phyloP scores from a whole-genome alignment of 176 grass and related monocot species.

The Thalia dealbata region DNA sequence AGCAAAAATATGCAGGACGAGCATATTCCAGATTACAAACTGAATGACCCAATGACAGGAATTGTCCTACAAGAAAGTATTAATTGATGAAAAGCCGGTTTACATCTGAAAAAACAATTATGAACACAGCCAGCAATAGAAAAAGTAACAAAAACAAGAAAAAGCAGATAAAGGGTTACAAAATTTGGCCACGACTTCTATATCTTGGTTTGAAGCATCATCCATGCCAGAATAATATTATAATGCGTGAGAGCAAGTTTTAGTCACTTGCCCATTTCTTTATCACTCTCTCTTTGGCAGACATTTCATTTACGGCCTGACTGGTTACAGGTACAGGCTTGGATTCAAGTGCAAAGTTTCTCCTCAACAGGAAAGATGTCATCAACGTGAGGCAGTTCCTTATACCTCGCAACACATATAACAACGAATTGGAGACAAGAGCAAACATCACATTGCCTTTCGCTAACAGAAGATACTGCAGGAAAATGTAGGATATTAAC shows the following conservation, averaged over 20 bases:
- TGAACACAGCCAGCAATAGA: too few relatives aligned
- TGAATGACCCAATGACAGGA: too few relatives aligned
- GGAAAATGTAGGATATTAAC: background rate
- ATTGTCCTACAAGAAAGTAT: too few relatives aligned
- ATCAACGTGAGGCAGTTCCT: slow-evolving; percentile 24
- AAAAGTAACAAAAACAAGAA: too few relatives aligned
- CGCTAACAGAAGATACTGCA: slow-evolving; percentile 64
- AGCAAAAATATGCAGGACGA: too few relatives aligned
- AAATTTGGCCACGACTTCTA: too few relatives aligned
- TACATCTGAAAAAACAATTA: too few relatives aligned
- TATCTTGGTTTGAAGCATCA: too few relatives aligned
- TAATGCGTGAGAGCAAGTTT: background rate
- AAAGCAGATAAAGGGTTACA: too few relatives aligned
- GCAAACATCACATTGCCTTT: slow-evolving; percentile 45
- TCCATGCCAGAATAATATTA: too few relatives aligned
- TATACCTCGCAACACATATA: slow-evolving; percentile 41
- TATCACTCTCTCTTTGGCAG: slow-evolving; percentile 51
- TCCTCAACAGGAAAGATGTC: slow-evolving; percentile 15
- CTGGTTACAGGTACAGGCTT: slow-evolving; percentile 12
- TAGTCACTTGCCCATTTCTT: slow-evolving; percentile 66
- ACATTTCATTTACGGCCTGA: slow-evolving; percentile 14
- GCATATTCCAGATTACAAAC: too few relatives aligned
- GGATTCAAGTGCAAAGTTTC: slow-evolving; percentile 4
- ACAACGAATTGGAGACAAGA: slow-evolving; percentile 39
- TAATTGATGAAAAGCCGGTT: too few relatives aligned